Conservation (phyloP, 352 stramenopile genomes). For the Globisporangium sylvaticum region DNA sequence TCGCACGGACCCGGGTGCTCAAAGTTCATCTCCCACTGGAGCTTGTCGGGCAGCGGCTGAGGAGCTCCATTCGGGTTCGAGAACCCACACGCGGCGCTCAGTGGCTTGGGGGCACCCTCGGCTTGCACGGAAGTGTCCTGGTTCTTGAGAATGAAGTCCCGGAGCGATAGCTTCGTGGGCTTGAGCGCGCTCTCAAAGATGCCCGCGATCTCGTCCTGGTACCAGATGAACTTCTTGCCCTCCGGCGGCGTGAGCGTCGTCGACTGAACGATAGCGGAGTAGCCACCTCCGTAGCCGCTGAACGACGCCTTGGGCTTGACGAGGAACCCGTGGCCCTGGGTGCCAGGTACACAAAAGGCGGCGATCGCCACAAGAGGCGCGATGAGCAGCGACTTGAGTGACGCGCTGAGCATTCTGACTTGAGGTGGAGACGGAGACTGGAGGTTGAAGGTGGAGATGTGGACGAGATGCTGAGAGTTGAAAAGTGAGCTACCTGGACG, state of each 20-base stretch:
- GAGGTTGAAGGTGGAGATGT: no score
- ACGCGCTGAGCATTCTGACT: neutral
- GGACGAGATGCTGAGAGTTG: no score
- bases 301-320: neutral
- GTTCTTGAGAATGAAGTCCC: conserved; percentile 33
- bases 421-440: no score
- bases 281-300: neutral
- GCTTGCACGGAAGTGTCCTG: conserved; percentile 13
- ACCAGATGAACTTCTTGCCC: conserved; percentile 4
- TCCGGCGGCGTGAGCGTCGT: neutral
- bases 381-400: neutral
- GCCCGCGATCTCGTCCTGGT: conserved; percentile 2
- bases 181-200: conserved; percentile 10
- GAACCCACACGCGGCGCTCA: conserved; percentile 12
- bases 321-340: neutral
- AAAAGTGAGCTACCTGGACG: no score
- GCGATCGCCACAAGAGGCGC: neutral
- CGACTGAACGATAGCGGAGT: neutral
- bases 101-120: neutral
- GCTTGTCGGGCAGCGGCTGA: conserved; percentile 10
- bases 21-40: conserved; percentile 23
- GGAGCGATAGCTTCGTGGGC: conserved; percentile 13
- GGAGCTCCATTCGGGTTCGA: conserved; percentile 3
- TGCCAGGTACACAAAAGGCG: neutral
- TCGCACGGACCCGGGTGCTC: conserved; percentile 16